Conservation (phyloP, 495 filamentous ascomycete genomes). For the Aspergillus conjunctus region DNA sequence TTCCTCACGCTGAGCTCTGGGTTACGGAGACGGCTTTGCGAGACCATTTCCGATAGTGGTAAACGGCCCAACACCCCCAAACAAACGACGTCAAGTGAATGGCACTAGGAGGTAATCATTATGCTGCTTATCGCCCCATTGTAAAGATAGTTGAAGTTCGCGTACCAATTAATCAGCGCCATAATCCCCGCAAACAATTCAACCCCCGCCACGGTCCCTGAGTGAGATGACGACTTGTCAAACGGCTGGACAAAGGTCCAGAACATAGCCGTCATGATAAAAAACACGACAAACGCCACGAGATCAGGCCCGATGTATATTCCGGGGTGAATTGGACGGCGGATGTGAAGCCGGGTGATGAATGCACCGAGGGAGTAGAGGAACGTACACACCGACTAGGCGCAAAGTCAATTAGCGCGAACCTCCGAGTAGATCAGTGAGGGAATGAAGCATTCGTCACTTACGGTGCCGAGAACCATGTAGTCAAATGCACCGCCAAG, state of each 20-base stretch:
- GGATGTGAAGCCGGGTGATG: background rate
- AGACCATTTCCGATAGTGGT: too few species aligned
- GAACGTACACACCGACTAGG: background rate
- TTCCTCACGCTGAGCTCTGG: too few species aligned
- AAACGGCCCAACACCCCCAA: background rate
- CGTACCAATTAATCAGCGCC: background rate
- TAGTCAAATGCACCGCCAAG: background rate
- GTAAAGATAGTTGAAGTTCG: too few species aligned
- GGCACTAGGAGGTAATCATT: background rate
- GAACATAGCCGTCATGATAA: slow-evolving; percentile 1
- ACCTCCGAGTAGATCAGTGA: background rate
- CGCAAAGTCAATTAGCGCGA: background rate
- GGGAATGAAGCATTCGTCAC: background rate
- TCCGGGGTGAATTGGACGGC: background rate
- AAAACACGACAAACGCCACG: background rate
- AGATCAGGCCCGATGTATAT: background rate
- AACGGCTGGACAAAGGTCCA: background rate
- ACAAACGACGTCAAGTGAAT: background rate
- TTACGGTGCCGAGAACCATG: background rate
- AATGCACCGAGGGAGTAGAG: background rate
- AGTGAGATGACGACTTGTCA: background rate
- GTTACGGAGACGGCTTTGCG: too few species aligned
- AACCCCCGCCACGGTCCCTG: background rate
- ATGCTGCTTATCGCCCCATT: background rate
- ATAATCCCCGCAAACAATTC: background rate